Conservation (phyloP, 169 alveolate genomes). For the Cryptosporidium sp. region DNA sequence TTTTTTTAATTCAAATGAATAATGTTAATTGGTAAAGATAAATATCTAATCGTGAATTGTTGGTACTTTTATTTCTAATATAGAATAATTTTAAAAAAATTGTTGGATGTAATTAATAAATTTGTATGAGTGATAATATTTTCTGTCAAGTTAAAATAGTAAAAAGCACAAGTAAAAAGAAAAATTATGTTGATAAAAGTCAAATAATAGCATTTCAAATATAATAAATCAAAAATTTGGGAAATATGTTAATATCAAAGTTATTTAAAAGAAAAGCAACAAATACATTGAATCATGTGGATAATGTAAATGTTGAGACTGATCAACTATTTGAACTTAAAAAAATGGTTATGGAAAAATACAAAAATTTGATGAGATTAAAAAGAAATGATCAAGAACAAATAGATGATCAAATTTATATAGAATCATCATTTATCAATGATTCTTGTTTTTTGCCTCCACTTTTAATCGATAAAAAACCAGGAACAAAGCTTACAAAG, state of each 20-base stretch:
- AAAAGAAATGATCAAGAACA: background rate
- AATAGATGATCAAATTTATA: background rate
- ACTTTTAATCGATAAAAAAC: background rate
- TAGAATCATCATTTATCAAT: slow-evolving; percentile 64
- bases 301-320: background rate
- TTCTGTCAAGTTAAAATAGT: no score
- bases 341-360: slow-evolving; percentile 37
- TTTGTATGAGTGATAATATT: no score
- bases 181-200: background rate
- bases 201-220: background rate
- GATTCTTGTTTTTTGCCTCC: slow-evolving; percentile 60
- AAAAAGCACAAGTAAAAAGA: no score
- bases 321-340: slow-evolving; percentile 49
- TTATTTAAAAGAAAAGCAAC: slow-evolving; percentile 19
- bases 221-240: background rate
- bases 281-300: background rate
- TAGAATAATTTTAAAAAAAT: no score
- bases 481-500: slow-evolving; percentile 3
- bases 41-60: no score
- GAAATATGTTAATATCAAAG: slow-evolving; percentile 24
- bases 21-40: no score
- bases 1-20: no score
- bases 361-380: background rate
- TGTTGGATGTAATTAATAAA: no score
- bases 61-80: no score